Base-by-base conservation (phyloP, 306 rosid genomes). In the Fagus crenata region DNA sequence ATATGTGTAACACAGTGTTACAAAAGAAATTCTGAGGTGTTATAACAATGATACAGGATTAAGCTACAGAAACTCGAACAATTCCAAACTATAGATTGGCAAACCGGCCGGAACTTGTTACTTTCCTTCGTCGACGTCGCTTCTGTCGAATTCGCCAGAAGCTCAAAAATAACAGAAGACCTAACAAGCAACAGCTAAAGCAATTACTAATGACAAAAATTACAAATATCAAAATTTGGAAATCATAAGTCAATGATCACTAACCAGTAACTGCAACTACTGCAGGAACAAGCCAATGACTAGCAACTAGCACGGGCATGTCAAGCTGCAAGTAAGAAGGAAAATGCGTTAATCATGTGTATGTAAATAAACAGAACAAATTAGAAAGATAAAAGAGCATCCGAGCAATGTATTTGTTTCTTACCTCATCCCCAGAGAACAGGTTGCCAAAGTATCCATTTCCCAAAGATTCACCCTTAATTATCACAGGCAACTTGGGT, bases 131-230 rank as follows among this genome's bases (percentile, higher is more conserved):
- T 43, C 97, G 76, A 2, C 92, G 88, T 14, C 97, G 90, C 86
- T 80, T 95, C 85, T 92, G 96, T 75, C 97, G 90, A 71, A 95
- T 88, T 75, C 87, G 87, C 99, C 99, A 95, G 77, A 87, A 92
- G 84, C 93, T 84, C 79, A 91, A 33, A 67, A 85, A 81, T 15
- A 89, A 77, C 81, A 92, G 55, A 46, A 90, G 43, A 71, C 99
- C 97, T 95, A 82, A 60, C 73, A 36, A 55, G 72, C 39, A 67
- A 56, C 11, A 80, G 28, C 42, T 78, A 22, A 49, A 53, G 49
- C 32, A 41, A 65, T 73, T 33, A 74, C 72, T 0, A 11, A 18
- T 33, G 13, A 28, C 60, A 56, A 4, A 60, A 43, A 49, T 32
- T 1, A 69, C 36, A n/a, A 53, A 69, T 3, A 35, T 31, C 3